Base-by-base conservation (phyloP, 2,329 filamentous ascomycete genomes). In the Chaetomiaceae sp. region DNA sequence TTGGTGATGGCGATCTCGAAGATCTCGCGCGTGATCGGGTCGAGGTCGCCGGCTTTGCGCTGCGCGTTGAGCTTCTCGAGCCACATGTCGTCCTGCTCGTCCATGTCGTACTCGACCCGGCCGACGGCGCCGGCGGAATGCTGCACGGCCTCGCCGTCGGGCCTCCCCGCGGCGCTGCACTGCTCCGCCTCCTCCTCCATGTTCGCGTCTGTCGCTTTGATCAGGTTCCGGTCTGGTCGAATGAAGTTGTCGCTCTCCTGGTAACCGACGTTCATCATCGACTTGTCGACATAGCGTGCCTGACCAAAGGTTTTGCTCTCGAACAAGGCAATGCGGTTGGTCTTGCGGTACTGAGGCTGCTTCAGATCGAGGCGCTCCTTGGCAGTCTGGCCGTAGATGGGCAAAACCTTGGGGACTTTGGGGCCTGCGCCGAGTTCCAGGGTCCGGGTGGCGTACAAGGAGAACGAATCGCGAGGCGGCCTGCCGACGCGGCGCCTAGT, bases 1-100 rank as follows among this genome's bases (percentile, higher is more conserved):
- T 96, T 96, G 9, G 93, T 98, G 69, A 98, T 94, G 14, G 90
- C 94, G 52, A 97, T 94, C 64, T 98, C 93, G 60, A 98, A 96
- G 41, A 96, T 81, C 52, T 95, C 90, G 17, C 90, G 87, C 39
- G 90, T 94, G 58, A 98, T 93, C 2, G 82, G 75, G 56, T 94
- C 88, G 18, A 88, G 79, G 37, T 84, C 81, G 55, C 85, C 79
- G 19, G 78, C 75, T 62, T 83, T 86, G 48, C 93, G 81, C 58
- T 86, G 81, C 11, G 72, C 69, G 59, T 98, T 98, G 62, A 91
- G 81, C 32, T 81, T 79, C 57, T 93, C 86, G 20, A 98, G 72
- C 93, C 93, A 98, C 69, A 90, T 88, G 56, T 95, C 89, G 64
- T 98, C 93, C 62, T 98, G 93, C 67, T 98, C 93, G 61, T 98